phyloP scores from a whole-genome alignment of 345 rosid species.

The Euclidium syriacum region DNA sequence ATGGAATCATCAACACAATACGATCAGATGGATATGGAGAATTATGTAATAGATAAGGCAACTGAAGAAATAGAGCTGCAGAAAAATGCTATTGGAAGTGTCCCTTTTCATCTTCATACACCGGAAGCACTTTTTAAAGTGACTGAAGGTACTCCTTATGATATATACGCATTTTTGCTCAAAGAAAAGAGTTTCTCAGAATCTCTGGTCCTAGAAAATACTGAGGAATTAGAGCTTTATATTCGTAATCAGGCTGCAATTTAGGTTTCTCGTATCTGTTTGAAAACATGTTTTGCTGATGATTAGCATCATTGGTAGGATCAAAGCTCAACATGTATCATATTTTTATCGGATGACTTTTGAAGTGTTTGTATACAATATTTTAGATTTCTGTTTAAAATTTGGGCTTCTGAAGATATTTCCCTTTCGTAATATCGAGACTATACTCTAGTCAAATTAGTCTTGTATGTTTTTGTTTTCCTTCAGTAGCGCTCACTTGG shows the following conservation, averaged over 20 bases:
- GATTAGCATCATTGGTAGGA: slow-evolving; percentile 1
- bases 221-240: not conserved
- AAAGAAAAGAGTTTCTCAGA: not conserved
- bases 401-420: slow-evolving; percentile 4
- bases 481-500: not conserved
- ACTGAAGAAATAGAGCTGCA: slow-evolving; percentile 66
- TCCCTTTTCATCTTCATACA: slow-evolving; percentile 85
- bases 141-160: slow-evolving; percentile 60
- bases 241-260: not conserved
- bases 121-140: slow-evolving; percentile 54
- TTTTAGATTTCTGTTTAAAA: not conserved
- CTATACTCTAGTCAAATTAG: not conserved
- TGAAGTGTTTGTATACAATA: not conserved
- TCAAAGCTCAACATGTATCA: slow-evolving; percentile 6
- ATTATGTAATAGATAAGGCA: slow-evolving; percentile 58
- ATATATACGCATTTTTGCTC: not conserved
- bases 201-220: not conserved
- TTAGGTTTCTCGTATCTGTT: not conserved
- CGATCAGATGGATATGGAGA: slow-evolving; percentile 91
- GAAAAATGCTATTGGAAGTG: slow-evolving; percentile 49
- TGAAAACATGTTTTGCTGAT: slow-evolving; percentile 5
- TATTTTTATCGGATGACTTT: not conserved
- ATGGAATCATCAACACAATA: slow-evolving; percentile 50
- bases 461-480: not conserved
- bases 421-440: not conserved